phyloP scores from a whole-genome alignment of 169 alveolate genomes.

The Besnoitia besnoiti region DNA sequence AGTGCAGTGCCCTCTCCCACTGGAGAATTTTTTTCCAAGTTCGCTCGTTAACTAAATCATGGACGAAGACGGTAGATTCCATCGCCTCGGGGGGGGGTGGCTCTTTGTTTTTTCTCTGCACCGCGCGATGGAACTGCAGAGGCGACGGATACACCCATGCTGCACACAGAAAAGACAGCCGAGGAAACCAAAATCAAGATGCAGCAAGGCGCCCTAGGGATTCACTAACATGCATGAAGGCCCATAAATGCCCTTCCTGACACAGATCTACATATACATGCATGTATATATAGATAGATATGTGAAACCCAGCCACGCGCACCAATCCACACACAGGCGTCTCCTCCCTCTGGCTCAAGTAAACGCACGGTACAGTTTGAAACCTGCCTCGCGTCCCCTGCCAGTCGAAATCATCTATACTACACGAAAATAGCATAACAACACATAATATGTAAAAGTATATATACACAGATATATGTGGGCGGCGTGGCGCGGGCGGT shows the following conservation, averaged over 20 bases:
- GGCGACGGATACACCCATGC: conserved; percentile 87
- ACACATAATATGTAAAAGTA: neutral
- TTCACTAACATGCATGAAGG: neutral
- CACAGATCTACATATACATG: neutral
- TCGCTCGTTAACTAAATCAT: conserved; percentile 83
- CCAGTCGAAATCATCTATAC: too few relatives aligned
- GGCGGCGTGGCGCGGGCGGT: neutral
- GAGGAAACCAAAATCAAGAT: neutral
- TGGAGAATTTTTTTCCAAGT: conserved; percentile 82
- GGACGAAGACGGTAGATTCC: conserved; percentile 82
- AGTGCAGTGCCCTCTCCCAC: conserved; percentile 78
- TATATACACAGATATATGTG: neutral
- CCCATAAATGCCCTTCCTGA: neutral
- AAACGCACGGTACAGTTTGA: too few relatives aligned
- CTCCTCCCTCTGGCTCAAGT: too few relatives aligned
- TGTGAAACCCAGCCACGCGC: too few relatives aligned
- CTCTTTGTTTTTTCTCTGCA: conserved; percentile 76
- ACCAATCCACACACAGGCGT: too few relatives aligned
- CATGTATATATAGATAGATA: neutral
- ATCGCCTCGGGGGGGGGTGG: conserved; percentile 70
- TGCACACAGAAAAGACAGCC: conserved; percentile 3
- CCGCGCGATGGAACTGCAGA: conserved; percentile 86
- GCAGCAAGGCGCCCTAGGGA: neutral
- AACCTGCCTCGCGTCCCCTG: too few relatives aligned
- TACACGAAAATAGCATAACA: neutral